Percentiles rank a stretch among this genome's conserved stretches.
Evolutionary conservation across 768 basidiomycete species (phyloP).

Genomic region (Termitomyces sp.): DNA sequence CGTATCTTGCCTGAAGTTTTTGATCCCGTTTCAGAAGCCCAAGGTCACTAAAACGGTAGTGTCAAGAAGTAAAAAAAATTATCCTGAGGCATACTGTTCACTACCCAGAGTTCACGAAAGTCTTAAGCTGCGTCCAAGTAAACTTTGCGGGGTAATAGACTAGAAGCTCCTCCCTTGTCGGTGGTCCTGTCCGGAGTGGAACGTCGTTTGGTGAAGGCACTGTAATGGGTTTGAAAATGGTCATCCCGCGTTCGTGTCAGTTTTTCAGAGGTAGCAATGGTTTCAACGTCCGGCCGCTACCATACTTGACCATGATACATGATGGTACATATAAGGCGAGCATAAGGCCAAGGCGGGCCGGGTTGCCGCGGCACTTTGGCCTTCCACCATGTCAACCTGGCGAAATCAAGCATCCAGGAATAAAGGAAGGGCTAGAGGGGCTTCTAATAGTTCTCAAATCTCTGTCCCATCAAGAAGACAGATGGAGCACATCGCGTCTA

Average conservation of each 20-base stretch:
- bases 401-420: conserved; percentile 6
- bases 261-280: not conserved
- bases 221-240: not conserved
- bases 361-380: not conserved
- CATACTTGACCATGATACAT: no score
- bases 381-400: conserved; percentile 9
- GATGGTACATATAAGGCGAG: no score
- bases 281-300: no score
- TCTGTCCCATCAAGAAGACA: conserved; percentile 19
- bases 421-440: conserved; percentile 8
- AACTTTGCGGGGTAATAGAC: conserved; percentile 70
- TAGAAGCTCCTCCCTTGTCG: conserved; percentile 61
- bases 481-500: conserved; percentile 65
- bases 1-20: conserved; percentile 62
- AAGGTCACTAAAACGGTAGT: conserved; percentile 53
- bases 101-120: conserved; percentile 79
- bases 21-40: conserved; percentile 74
- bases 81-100: not conserved
- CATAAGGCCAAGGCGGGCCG: not conserved
- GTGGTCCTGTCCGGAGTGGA: conserved; percentile 50
- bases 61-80: not conserved
- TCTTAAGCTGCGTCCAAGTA: conserved; percentile 70
- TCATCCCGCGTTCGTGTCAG: not conserved
- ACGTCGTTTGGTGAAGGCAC: conserved; percentile 21
- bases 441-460: not conserved